Evolutionary conservation across 2,329 filamentous ascomycete species (phyloP), one percentile per base, ranked within the genome.

Genomic region (Curvularia verruculosa): DNA sequence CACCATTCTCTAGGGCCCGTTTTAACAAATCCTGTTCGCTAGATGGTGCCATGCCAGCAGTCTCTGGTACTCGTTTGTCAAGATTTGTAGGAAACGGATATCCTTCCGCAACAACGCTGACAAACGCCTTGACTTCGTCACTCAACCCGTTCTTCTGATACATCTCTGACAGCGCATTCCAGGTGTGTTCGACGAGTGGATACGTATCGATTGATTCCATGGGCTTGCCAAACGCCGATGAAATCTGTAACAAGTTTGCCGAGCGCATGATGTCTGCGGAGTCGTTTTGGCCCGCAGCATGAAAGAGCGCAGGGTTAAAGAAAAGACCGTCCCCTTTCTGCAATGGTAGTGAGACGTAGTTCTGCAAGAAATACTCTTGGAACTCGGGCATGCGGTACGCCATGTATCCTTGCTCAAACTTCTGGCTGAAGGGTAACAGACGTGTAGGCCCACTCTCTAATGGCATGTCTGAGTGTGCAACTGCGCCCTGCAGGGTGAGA

Each of bases 31-130:
- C 80, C 65, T 86, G 82, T 73, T 87, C 85, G 58, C 82, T 85
- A 65, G 82, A 80, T 3, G 85, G 85, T 9, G 85, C 84, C 85
- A 87, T 86, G 0, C 82, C 84, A 41, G 81, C 81, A 0, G 80
- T 80, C 28, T 79, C 81, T 0, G 85, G 85, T 1, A 84, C 81
- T 46, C 85, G 79, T 2, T 74, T 78, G 65, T 88, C 85, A 47
- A 88, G 61, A 69, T 88, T 87, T 5, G 85, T 87, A 0, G 85
- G 85, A 58, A 88, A 88, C 1, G 85, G 82, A 69, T 87, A 87
- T 0, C 84, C 85, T 31, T 87, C 82, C 0, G 77, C 83, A 5
- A 87, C 73, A 12, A 83, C 82, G 3, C 75, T 69, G 0, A 87
- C 70, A 31, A 85, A 78, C 2, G 81, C 78, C 57, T 76, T 74